Base-by-base conservation (phyloP, 495 filamentous ascomycete species). In the Haplographium delicatum region DNA sequence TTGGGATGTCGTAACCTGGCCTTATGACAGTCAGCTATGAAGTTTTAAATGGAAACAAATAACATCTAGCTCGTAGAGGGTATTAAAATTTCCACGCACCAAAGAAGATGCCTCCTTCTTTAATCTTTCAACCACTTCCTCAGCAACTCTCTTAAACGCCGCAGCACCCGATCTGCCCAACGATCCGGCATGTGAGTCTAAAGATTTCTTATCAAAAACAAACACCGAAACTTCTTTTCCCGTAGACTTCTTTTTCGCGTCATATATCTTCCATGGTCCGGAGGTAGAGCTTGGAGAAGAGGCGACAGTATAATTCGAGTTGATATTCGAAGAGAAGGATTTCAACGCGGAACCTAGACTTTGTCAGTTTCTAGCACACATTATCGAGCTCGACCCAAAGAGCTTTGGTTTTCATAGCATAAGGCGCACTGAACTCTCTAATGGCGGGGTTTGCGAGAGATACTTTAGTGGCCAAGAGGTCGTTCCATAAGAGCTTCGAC, bases 191-290 rank as follows among this genome's bases (percentile, higher is more conserved):
- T 84, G 75, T 2, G 82, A 68, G 37, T 96, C 90, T 47, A 98
- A 72, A 0, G 77, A 75, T 65, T 95, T 95, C 58, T 79, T 82
- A 44, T 97, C 94, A 65, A 98, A 96, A 53, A 96, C 83, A 61
- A 97, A 98, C 51, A 97, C 82, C 8, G 93, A 97, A 18, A 84
- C 90, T 11, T 84, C 67, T 56, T 91, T 95, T 27, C 82, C 84
- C 0, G 89, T 93, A 10, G 85, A 85, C 65, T 96, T 96, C 67
- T 95, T 95, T 74, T 94, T 96, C 37, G 87, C 94, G 71, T 94
- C 88, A 72, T 89, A 89, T 65, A 98, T 91, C 71, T 89, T 95
- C 93, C 93, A 98, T 20, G 91, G 88, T 18, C 93, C 93, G 19
- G 90, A 86, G 26, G 79, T 78, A 16, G 88, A 79, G 9, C 76